Base-by-base conservation (phyloP, 768 basidiomycete species). In the Paxillus ammoniavirescens region DNA sequence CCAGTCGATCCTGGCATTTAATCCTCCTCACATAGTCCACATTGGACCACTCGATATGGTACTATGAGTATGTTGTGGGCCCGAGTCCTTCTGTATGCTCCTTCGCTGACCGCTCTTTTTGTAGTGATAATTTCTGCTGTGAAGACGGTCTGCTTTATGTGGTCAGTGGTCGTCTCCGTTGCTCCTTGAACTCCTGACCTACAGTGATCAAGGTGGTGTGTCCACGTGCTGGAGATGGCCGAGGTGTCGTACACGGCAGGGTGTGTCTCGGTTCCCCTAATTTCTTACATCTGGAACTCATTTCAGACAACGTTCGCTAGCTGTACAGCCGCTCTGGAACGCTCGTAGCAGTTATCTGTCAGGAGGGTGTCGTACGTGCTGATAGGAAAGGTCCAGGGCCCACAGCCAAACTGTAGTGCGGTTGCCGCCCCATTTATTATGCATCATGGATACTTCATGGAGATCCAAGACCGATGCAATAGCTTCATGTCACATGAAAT, bases 91-190 rank as follows among this genome's bases (percentile, higher is more conserved):
- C 18, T 49, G 44, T 3, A 41, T 3, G 3, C 15, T 9, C 36
- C 28, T 38, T 36, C 44, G 49, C 54, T 53, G 38, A 56, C 50
- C 38, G 45, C 18, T 15, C 12, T 15, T 45, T 55, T 43, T 15
- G 31, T 59, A 91, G 89, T 58, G 78, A 92, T 61, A 70, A 78
- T 44, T 89, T 93, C 61, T 77, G 89, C 63, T 89, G 87, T 62
- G 85, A 84, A 26, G 86, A 92, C 54, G 93, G 91, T 82, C 59
- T 93, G 31, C 77, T 93, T 50, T 88, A 91, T 60, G 84, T 86
- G 49, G 90, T 89, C 59, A 55, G 84, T 69, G 23, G 8, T 40
- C 50, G 4, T 45, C 23, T 35, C 15, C 2, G 8, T 13, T 18
- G 5, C 8, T 33, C 18, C 13, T 28, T 40, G n/a, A 10, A 23